phyloP scores from a whole-genome alignment of 768 basidiomycete genomes.

The Phanerochaete carnosa region DNA sequence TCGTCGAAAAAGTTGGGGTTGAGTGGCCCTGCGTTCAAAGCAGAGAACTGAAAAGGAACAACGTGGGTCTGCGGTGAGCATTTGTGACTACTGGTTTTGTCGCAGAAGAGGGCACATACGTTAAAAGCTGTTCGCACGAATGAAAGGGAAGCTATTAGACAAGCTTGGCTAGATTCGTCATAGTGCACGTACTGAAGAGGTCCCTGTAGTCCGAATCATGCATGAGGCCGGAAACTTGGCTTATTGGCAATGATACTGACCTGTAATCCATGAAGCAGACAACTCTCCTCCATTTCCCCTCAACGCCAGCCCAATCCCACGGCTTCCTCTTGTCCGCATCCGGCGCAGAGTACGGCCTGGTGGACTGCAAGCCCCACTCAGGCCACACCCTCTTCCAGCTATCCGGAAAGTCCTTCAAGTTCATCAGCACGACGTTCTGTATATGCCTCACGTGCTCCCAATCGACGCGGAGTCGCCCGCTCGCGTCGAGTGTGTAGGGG shows the following conservation, averaged over 20 bases:
- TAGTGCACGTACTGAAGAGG: slow-evolving; percentile 37
- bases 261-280: slow-evolving; percentile 81
- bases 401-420: slow-evolving; percentile 21
- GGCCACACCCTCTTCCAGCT: slow-evolving; percentile 39
- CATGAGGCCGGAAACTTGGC: not conserved
- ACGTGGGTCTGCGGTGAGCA: not conserved
- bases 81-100: not conserved
- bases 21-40: slow-evolving; percentile 14
- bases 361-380: slow-evolving; percentile 47
- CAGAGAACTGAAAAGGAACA: slow-evolving; percentile 15
- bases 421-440: slow-evolving; percentile 27
- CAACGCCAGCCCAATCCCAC: slow-evolving; percentile 71
- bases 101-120: slow-evolving; percentile 17
- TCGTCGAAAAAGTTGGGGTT: slow-evolving; percentile 43
- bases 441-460: slow-evolving; percentile 67
- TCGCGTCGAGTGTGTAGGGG: slow-evolving; percentile 40
- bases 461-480: slow-evolving; percentile 34
- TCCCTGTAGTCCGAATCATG: slow-evolving; percentile 27
- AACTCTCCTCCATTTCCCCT: slow-evolving; percentile 72
- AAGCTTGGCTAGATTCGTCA: not conserved
- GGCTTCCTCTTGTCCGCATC: slow-evolving; percentile 29
- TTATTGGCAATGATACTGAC: slow-evolving; percentile 30
- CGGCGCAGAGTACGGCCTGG: slow-evolving; percentile 54
- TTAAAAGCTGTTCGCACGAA: slow-evolving; percentile 22
- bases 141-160: not conserved